Percentiles rank a stretch among this genome's conserved stretches.
phyloP scores from a whole-genome alignment of 2,329 filamentous ascomycete genomes.

The Domatiomyces catenatus region DNA sequence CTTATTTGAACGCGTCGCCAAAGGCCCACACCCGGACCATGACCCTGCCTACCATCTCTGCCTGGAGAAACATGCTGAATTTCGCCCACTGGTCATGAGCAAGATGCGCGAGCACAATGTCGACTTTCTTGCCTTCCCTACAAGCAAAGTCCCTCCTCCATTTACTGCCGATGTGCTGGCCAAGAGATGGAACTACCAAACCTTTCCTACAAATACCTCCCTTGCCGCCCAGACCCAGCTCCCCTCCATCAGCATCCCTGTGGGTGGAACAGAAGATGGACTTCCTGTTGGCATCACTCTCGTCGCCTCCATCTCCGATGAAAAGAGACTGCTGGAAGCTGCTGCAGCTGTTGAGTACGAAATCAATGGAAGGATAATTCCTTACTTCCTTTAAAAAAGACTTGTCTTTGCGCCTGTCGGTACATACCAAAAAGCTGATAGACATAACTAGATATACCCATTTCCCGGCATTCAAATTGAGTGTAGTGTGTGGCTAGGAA shows the following conservation, averaged over 20 bases:
- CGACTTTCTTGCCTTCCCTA: constrained; percentile 6
- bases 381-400: too few relatives aligned
- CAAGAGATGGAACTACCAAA: constrained; percentile 1
- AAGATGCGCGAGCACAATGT: constrained; percentile 3
- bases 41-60: constrained; percentile 3
- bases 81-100: constrained; percentile 1
- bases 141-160: constrained; percentile 4
- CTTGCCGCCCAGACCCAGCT: constrained; percentile 2
- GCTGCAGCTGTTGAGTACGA: constrained; percentile 5
- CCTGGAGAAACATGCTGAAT: constrained; percentile 2
- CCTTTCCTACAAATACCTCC: constrained; percentile 6
- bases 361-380: constrained; percentile 2
- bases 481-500: too few relatives aligned
- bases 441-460: too few relatives aligned
- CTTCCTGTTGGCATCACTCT: constrained; percentile 4
- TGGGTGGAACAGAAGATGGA: constrained; percentile 1
- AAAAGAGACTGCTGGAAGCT: constrained; percentile 3
- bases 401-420: too few relatives aligned
- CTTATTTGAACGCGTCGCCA: constrained; percentile 6
- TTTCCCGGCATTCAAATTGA: too few relatives aligned
- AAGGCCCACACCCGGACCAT: constrained; percentile 1
- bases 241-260: constrained; percentile 5
- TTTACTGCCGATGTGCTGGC: constrained; percentile 4
- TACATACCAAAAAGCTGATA: too few relatives aligned
- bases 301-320: constrained; percentile 3